A percentile compares a stretch with the other conserved stretches of the same genome.
Evolutionary conservation across 2,329 filamentous ascomycete genomes (phyloP).

Genomic region (Corynespora cassiicola): DNA sequence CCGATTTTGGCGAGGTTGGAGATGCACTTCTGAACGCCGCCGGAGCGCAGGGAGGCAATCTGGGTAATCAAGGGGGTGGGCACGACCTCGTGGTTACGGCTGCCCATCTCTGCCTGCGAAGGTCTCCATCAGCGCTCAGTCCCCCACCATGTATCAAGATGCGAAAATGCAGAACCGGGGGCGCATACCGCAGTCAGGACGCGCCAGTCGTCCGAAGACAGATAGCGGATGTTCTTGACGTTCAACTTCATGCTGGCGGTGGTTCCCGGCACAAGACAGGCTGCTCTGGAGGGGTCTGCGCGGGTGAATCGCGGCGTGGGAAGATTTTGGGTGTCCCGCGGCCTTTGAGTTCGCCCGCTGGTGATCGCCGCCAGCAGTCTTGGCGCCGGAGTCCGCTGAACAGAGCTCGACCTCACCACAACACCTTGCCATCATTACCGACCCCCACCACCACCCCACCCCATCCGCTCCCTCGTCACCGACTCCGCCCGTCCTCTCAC

Average conservation of each 20-base stretch:
- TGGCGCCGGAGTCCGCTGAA: slow-evolving; percentile 17
- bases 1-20: slow-evolving; percentile 90
- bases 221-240: slow-evolving; percentile 89
- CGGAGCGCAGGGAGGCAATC: slow-evolving; percentile 75
- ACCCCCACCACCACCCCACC: slow-evolving; percentile 18
- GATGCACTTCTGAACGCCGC: slow-evolving; percentile 84
- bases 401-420: slow-evolving; percentile 38
- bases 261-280: slow-evolving; percentile 6
- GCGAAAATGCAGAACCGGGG: slow-evolving; percentile 19
- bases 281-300: slow-evolving; percentile 10
- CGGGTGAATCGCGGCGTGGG: slow-evolving; percentile 7
- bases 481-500: slow-evolving; percentile 12
- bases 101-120: slow-evolving; percentile 84
- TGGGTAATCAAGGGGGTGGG: slow-evolving; percentile 88
- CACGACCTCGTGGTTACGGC: slow-evolving; percentile 96
- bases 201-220: slow-evolving; percentile 91
- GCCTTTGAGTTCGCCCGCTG: slow-evolving; percentile 11
- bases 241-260: slow-evolving; percentile 82
- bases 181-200: slow-evolving; percentile 82
- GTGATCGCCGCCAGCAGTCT: slow-evolving; percentile 26
- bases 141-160: slow-evolving; percentile 24
- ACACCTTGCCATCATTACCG: slow-evolving; percentile 28
- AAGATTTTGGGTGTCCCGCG: slow-evolving; percentile 35
- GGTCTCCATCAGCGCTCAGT: slow-evolving; percentile 46
- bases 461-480: slow-evolving; percentile 16